A percentile compares a stretch with the other conserved stretches of the same genome.
Evolutionary conservation across 495 filamentous ascomycete genomes (phyloP).

Genomic region (Penicillium atrosanguineum): DNA sequence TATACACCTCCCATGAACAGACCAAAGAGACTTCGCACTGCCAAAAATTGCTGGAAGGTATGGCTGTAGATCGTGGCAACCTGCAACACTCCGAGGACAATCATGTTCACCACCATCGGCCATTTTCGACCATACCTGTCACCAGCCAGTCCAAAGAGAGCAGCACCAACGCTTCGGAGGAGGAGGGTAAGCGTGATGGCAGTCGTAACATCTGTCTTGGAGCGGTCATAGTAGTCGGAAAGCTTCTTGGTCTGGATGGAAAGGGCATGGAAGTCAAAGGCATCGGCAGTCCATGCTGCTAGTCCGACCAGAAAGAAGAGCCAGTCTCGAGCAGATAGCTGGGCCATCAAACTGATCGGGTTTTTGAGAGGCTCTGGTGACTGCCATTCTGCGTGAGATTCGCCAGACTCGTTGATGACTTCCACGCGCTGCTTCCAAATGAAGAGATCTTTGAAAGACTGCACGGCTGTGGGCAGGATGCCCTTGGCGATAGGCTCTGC

Average conservation of each 20-base stretch:
- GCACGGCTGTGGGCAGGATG: slow-evolving; percentile 54
- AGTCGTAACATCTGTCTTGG: slow-evolving; percentile 65
- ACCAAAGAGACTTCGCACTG: slow-evolving; percentile 69
- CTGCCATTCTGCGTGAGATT: slow-evolving; percentile 56
- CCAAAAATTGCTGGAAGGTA: slow-evolving; percentile 68
- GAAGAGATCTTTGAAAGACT: slow-evolving; percentile 62
- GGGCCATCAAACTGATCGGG: slow-evolving; percentile 57
- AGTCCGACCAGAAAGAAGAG: slow-evolving; percentile 64
- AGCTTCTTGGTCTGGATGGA: slow-evolving; percentile 70
- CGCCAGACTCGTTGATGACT: slow-evolving; percentile 56
- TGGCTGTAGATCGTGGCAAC: slow-evolving; percentile 68
- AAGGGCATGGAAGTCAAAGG: slow-evolving; percentile 76
- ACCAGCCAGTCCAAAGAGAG: slow-evolving; percentile 66
- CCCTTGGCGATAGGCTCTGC: slow-evolving; percentile 61
- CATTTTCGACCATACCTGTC: slow-evolving; percentile 78
- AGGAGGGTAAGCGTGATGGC: slow-evolving; percentile 75
- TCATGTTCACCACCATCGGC: slow-evolving; percentile 74
- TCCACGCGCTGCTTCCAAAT: slow-evolving; percentile 65
- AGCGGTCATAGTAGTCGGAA: slow-evolving; percentile 60
- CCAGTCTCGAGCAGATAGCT: slow-evolving; percentile 57
- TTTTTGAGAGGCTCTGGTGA: slow-evolving; percentile 56
- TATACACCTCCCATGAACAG: slow-evolving; percentile 83
- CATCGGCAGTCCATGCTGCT: slow-evolving; percentile 65
- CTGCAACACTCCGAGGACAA: slow-evolving; percentile 61
- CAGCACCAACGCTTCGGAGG: slow-evolving; percentile 67